phyloP scores from a whole-genome alignment of 306 rosid species.

The Ziziphus jujuba region DNA sequence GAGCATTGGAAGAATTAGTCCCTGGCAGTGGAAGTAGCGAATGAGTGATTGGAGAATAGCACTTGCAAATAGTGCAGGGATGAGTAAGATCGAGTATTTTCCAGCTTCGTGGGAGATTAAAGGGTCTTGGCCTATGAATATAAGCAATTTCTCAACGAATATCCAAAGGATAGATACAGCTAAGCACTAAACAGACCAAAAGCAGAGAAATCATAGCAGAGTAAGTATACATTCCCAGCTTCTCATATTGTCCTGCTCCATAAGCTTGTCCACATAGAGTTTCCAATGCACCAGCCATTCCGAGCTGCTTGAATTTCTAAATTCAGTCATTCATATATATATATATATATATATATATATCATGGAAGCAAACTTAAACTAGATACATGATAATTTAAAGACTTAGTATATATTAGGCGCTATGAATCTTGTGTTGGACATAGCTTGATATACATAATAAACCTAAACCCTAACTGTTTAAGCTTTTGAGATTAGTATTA shows the following conservation, averaged over 20 bases:
- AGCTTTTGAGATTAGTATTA: no score
- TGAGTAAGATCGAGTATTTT: background rate
- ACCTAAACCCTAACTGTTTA: no score
- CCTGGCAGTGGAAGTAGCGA: slow-evolving; percentile 21
- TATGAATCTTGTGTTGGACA: no score
- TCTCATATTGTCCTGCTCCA: slow-evolving; percentile 8
- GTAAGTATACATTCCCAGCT: slow-evolving; percentile 2
- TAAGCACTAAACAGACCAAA: background rate
- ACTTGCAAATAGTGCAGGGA: slow-evolving; percentile 10
- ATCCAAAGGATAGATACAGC: slow-evolving; percentile 13
- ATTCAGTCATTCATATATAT: no score
- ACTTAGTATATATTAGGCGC: no score
- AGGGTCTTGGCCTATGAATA: slow-evolving; percentile 17
- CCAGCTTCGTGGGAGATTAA: background rate
- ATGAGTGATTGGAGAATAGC: slow-evolving; percentile 9
- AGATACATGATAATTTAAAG: no score
- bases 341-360: no score
- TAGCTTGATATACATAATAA: no score
- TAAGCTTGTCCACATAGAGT: slow-evolving; percentile 13
- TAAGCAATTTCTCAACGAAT: slow-evolving; percentile 15
- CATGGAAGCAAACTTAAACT: no score
- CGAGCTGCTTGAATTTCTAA: background rate
- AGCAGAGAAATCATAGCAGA: slow-evolving; percentile 4
- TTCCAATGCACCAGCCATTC: slow-evolving; percentile 17
- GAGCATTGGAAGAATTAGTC: slow-evolving; percentile 5